Conservation (phyloP, 2,329 filamentous ascomycete species). For the Epichloe glyceriae region DNA sequence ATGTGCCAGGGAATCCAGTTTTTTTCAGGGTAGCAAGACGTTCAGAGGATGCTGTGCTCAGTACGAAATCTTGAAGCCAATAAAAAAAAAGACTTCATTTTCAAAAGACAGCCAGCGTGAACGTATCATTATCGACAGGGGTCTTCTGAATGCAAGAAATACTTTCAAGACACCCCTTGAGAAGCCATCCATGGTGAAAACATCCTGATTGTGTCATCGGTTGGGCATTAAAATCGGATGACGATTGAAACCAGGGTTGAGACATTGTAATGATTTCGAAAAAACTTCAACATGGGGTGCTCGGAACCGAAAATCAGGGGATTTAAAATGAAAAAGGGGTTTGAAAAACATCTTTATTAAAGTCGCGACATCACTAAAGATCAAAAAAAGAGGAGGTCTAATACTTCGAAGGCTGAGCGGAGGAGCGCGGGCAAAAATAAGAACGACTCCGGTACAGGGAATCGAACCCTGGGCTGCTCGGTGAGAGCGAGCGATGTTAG, state of each 20-base stretch:
- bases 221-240: neutral
- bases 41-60: too few species aligned
- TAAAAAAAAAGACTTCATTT: too few species aligned
- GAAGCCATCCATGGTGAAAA: neutral
- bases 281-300: neutral
- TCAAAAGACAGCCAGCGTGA: too few species aligned
- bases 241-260: neutral
- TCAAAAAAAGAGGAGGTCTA: neutral
- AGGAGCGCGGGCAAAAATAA: too few species aligned
- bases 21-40: too few species aligned
- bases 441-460: slow-evolving; percentile 13
- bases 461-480: slow-evolving; percentile 18
- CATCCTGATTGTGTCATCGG: neutral
- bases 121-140: neutral
- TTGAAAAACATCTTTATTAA: too few species aligned
- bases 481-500: slow-evolving; percentile 23
- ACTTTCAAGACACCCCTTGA: too few species aligned
- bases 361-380: neutral
- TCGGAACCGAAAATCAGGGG: neutral
- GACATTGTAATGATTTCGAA: neutral
- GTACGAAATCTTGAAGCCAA: too few species aligned
- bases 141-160: neutral
- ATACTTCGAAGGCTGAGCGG: too few species aligned
- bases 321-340: neutral
- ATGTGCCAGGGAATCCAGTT: too few species aligned